Evolutionary conservation across 257 asterid species (phyloP).

Genomic region (Lycium barbarum): DNA sequence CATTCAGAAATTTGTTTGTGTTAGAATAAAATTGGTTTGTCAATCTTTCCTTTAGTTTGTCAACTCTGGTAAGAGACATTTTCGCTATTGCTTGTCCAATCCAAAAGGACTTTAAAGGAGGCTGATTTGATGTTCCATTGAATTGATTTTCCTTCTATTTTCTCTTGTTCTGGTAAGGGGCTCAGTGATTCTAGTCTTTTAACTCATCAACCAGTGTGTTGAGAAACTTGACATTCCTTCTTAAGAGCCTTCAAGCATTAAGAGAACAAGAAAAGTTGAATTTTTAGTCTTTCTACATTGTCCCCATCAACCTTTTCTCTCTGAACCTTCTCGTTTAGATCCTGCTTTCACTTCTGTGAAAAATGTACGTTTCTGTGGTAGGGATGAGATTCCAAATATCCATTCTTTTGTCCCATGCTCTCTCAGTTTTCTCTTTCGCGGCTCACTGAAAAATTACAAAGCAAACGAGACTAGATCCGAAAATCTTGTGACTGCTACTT

Average conservation of each 20-base stretch:
- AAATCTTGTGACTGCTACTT: conserved; percentile 11
- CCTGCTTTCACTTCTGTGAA: neutral
- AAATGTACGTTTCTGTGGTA: neutral
- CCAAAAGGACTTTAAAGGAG: conserved; percentile 20
- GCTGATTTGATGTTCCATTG: neutral
- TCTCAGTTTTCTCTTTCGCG: neutral
- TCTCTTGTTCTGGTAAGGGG: neutral
- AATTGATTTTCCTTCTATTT: conserved; percentile 12
- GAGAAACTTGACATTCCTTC: neutral
- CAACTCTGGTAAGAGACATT: neutral
- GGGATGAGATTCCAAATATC: neutral
- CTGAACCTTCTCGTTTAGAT: neutral
- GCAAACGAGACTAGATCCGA: neutral
- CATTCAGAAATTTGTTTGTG: neutral
- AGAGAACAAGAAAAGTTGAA: neutral
- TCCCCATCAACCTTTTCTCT: neutral
- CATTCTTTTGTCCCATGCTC: neutral
- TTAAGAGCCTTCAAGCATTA: conserved; percentile 22
- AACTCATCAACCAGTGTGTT: neutral
- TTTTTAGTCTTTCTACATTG: neutral
- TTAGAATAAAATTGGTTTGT: neutral
- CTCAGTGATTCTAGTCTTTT: neutral
- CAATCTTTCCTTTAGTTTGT: neutral
- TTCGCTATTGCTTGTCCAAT: neutral
- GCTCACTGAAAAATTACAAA: neutral